Conservation (phyloP, 352 stramenopile species). For the Phytopythium helicoides region DNA sequence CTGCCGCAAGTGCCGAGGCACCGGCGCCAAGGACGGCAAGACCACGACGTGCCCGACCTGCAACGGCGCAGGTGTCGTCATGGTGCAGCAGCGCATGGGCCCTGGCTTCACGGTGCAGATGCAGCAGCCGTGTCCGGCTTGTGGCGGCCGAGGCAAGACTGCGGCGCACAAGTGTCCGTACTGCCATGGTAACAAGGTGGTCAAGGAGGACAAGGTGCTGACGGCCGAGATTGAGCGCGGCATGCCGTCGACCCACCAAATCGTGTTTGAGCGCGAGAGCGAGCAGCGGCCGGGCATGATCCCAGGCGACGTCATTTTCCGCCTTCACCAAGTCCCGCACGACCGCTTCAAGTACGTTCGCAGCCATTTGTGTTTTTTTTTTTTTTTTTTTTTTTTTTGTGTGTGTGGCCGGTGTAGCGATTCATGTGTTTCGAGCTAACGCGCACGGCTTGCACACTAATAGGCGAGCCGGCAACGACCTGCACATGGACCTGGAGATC, state of each 20-base stretch:
- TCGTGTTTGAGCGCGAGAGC: slow-evolving; percentile 85
- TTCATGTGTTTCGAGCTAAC: no score
- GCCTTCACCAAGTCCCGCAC: slow-evolving; percentile 90
- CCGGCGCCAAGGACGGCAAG: slow-evolving; percentile 81
- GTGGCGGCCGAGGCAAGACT: slow-evolving; percentile 87
- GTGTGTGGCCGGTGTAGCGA: no score
- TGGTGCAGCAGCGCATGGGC: slow-evolving; percentile 83
- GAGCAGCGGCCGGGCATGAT: slow-evolving; percentile 82
- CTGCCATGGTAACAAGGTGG: slow-evolving; percentile 81
- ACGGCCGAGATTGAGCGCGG: slow-evolving; percentile 76
- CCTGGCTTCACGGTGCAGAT: slow-evolving; percentile 88
- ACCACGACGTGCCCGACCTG: slow-evolving; percentile 75
- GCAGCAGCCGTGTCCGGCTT: slow-evolving; percentile 86
- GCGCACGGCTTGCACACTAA: no score
- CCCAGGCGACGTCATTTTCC: slow-evolving; percentile 95
- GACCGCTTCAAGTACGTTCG: slow-evolving; percentile 76
- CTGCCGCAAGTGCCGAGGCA: slow-evolving; percentile 82
- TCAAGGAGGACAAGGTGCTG: slow-evolving; percentile 78
- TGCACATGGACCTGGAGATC: slow-evolving; percentile 95
- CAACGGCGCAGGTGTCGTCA: slow-evolving; percentile 62
- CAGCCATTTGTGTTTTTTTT: no score
- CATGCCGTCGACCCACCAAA: slow-evolving; percentile 82
- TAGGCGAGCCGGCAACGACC: slow-evolving; percentile 92
- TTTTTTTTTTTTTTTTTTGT: no score
- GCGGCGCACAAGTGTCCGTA: slow-evolving; percentile 94